These are phyloP conservation scores for Limnomonas spitsbergensis DNA, from an alignment of 139 green algal genomes.

Conservation along the genomic window DNA sequence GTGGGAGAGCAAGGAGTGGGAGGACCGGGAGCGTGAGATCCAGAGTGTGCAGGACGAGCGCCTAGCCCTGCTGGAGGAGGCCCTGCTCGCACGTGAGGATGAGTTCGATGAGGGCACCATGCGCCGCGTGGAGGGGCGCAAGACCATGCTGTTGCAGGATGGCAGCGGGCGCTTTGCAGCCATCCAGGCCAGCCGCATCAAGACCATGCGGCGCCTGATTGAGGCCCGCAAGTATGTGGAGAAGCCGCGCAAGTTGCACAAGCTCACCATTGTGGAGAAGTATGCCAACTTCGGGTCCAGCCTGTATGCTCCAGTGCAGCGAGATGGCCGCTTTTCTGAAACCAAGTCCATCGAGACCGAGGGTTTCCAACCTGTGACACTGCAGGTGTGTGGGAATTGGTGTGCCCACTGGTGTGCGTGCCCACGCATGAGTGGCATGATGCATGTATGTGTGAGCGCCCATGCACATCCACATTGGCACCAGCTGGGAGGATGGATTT, in stretches of 20 bases:
- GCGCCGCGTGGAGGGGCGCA: slow-evolving; percentile 41
- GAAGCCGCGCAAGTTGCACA: slow-evolving; percentile 43
- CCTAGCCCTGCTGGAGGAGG: slow-evolving; percentile 53
- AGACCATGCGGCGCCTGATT: slow-evolving; percentile 67
- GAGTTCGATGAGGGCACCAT: slow-evolving; percentile 48
- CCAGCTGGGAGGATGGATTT: too few species aligned
- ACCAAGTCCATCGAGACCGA: slow-evolving; percentile 59
- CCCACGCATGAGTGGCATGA: background rate
- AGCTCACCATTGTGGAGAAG: slow-evolving; percentile 44
- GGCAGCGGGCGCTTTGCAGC: slow-evolving; percentile 44
- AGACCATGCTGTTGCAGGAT: slow-evolving; percentile 36
- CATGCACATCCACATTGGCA: too few species aligned
- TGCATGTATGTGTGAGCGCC: background rate
- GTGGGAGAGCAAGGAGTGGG: slow-evolving; percentile 75
- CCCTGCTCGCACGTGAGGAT: slow-evolving; percentile 37
- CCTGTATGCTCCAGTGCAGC: slow-evolving; percentile 69
- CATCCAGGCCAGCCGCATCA: slow-evolving; percentile 61
- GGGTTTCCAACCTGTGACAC: slow-evolving; percentile 46
- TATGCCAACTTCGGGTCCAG: slow-evolving; percentile 64
- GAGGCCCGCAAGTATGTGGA: slow-evolving; percentile 57
- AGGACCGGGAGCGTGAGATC: slow-evolving; percentile 70
- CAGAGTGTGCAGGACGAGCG: slow-evolving; percentile 63
- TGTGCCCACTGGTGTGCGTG: background rate
- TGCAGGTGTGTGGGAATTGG: slow-evolving; percentile 16
- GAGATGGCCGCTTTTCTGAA: slow-evolving; percentile 66